A percentile compares a stretch with the other conserved stretches of the same genome.
Evolutionary conservation across 148 eudicot species (phyloP).

Genomic region (Limonium bicolor): DNA sequence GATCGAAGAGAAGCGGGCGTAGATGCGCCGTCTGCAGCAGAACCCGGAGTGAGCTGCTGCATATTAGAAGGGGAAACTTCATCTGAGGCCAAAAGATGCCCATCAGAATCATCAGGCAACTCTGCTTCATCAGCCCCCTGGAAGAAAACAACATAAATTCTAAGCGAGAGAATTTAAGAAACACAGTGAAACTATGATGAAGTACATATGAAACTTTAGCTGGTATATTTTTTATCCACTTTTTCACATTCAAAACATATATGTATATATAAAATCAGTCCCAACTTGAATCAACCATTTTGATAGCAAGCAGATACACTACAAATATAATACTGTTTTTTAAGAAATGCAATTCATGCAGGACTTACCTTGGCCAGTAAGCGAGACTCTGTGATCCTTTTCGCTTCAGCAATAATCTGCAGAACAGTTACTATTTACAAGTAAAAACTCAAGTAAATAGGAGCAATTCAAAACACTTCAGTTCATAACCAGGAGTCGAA

Average conservation of each 20-base stretch:
- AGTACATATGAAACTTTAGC: too few relatives aligned
- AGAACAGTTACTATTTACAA: slow-evolving; percentile 1
- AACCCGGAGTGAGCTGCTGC: slow-evolving; percentile 30
- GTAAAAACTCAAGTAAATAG: too few relatives aligned
- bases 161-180: too few relatives aligned
- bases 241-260: too few relatives aligned
- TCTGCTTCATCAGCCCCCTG: slow-evolving; percentile 52
- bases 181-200: too few relatives aligned
- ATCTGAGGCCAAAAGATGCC: slow-evolving; percentile 19
- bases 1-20: slow-evolving; percentile 69
- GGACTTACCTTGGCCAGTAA: slow-evolving; percentile 53
- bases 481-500: not conserved
- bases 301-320: too few relatives aligned
- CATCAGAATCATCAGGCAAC: slow-evolving; percentile 29
- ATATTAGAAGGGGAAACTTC: slow-evolving; percentile 29
- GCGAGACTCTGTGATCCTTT: slow-evolving; percentile 59
- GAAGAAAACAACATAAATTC: too few relatives aligned
- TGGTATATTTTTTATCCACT: too few relatives aligned
- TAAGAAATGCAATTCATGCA: not conserved
- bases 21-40: slow-evolving; percentile 46
- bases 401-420: slow-evolving; percentile 92
- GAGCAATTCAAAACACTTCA: too few relatives aligned
- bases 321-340: too few relatives aligned
- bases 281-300: too few relatives aligned
- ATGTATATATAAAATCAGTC: too few relatives aligned